Percentiles rank a stretch among this genome's conserved stretches.
These are phyloP conservation scores for Barbarea vulgaris DNA, from an alignment of 345 rosid genomes.

Conservation along the genomic window DNA sequence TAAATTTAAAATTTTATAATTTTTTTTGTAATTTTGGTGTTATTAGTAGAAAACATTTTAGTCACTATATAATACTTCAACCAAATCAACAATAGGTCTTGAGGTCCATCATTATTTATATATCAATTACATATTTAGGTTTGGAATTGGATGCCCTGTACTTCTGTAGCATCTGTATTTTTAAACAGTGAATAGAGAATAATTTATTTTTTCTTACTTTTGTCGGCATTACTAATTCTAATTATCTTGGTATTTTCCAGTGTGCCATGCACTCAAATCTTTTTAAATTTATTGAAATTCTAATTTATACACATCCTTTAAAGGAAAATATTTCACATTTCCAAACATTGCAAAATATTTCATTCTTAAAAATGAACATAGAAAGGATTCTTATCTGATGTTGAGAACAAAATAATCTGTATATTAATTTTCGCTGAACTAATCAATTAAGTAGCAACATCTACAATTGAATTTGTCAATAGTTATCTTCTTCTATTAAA, in stretches of 20 bases:
- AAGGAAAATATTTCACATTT: background rate
- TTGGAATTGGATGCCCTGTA: constrained; percentile 29
- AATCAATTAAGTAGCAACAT: background rate
- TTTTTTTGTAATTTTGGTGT: background rate
- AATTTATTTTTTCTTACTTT: background rate
- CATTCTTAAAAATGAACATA: background rate
- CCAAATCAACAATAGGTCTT: background rate
- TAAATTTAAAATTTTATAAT: background rate
- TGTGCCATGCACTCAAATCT: background rate
- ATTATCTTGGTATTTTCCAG: background rate
- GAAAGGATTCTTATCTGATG: background rate
- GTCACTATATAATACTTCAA: background rate
- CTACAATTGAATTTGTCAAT: constrained; percentile 20
- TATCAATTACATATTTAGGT: background rate
- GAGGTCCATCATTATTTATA: background rate
- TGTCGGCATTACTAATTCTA: background rate
- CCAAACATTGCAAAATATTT: background rate
- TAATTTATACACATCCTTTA: background rate
- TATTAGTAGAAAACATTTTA: background rate
- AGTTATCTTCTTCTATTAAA: background rate
- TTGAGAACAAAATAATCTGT: background rate
- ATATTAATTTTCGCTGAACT: background rate
- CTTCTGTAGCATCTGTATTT: constrained; percentile 6
- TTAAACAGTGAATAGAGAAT: background rate
- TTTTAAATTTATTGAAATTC: background rate